phyloP scores from a whole-genome alignment of 305 asterid species.

The Fraxinus albicans region DNA sequence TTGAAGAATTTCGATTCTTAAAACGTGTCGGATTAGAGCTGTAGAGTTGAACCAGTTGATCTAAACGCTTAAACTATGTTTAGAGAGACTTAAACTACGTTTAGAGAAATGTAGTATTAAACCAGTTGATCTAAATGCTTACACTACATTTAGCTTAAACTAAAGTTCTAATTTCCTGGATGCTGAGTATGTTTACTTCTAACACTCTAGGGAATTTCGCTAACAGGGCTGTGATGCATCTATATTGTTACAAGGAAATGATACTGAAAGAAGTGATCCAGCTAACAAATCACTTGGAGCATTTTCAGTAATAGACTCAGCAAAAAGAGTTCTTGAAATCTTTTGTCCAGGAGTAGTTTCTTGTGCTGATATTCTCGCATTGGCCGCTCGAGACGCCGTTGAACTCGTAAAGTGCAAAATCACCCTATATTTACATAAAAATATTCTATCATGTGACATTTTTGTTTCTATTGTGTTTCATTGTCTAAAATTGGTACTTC shows the following conservation, averaged over 20 bases:
- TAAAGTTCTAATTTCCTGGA: background rate
- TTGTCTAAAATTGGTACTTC: background rate
- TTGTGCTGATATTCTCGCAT: slow-evolving; percentile 75
- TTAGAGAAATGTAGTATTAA: background rate
- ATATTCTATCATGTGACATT: background rate
- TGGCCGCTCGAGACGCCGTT: slow-evolving; percentile 81
- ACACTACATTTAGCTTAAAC: background rate
- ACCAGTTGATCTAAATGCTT: background rate
- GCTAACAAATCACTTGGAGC: slow-evolving; percentile 66
- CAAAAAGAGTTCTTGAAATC: slow-evolving; percentile 60
- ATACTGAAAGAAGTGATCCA: slow-evolving; percentile 69
- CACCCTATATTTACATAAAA: background rate
- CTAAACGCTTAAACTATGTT: background rate
- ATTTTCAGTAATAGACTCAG: slow-evolving; percentile 64
- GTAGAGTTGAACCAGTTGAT: background rate
- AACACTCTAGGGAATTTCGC: background rate
- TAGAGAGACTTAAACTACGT: background rate
- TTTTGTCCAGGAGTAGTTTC: slow-evolving; percentile 72
- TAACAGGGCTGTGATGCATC: slow-evolving; percentile 84
- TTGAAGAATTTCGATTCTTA: background rate
- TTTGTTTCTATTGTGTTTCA: background rate
- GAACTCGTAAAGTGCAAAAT: slow-evolving; percentile 42
- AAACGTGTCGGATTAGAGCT: background rate
- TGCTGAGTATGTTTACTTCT: background rate
- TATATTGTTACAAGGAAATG: slow-evolving; percentile 62